Percentiles rank a stretch among this genome's conserved stretches.
These are phyloP conservation scores for Tetratostichococcus sp. DNA, from an alignment of 139 green algal species.

Conservation along the genomic window DNA sequence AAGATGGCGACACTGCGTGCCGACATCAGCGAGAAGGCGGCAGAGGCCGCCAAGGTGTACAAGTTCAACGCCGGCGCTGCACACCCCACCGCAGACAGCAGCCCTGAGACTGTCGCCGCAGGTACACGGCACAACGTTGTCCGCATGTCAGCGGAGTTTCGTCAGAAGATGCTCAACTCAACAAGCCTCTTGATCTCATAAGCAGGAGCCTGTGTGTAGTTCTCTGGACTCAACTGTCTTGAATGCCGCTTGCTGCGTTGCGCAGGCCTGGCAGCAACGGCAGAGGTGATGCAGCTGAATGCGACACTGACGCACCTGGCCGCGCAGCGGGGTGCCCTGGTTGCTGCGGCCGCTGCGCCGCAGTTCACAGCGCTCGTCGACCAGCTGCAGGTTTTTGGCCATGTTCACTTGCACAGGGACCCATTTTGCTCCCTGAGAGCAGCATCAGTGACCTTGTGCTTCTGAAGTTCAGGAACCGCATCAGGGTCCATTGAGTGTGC, in stretches of 20 bases:
- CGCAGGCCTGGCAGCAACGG: conserved; percentile 19
- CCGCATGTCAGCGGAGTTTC: too few species aligned
- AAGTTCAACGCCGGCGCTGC: conserved; percentile 27
- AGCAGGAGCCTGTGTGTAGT: too few species aligned
- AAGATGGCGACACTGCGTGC: conserved; percentile 19
- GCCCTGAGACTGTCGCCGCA: background rate
- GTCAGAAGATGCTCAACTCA: too few species aligned
- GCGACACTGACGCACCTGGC: conserved; percentile 9
- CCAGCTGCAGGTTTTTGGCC: background rate
- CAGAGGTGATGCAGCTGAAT: conserved; percentile 23
- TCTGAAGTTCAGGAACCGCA: too few species aligned
- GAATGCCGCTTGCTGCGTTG: too few species aligned
- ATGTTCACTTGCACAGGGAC: too few species aligned
- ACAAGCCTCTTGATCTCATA: too few species aligned
- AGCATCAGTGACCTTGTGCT: background rate
- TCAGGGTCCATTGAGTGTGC: too few species aligned
- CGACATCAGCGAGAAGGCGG: conserved; percentile 21
- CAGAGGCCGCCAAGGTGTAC: conserved; percentile 15
- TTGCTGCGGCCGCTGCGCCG: background rate
- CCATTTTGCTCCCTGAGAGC: background rate
- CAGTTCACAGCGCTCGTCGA: background rate
- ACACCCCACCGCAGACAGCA: conserved; percentile 13
- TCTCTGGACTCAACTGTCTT: too few species aligned
- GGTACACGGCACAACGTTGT: background rate
- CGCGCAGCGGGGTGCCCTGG: background rate